Evolutionary conservation across 129 eudicot species (phyloP), one percentile per base, ranked within the genome.

Genomic region (Ambrosia artemisiifolia): DNA sequence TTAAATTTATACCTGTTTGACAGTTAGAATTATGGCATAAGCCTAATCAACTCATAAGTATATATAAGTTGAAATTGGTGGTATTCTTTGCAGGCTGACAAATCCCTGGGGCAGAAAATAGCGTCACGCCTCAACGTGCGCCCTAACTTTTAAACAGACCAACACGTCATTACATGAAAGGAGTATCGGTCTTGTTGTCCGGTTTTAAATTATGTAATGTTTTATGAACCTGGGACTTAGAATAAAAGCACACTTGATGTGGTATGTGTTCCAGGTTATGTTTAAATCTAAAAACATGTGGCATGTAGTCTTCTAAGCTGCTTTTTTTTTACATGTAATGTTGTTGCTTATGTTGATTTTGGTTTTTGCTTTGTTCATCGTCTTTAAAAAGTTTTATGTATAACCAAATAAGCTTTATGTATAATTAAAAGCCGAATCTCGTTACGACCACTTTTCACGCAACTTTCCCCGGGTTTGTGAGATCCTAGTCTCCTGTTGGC

Each of bases 111-210:
- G 13, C 89, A 85, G 84, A 90, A 85, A 75, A 74, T 90, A 11
- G 94, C 94, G 2, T 85, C 88, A 47, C 86, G 89, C 48, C 88
- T 90, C 67, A 90, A 90, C 12, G 83, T 87, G 33, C 79, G 80
- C 66, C 91, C 86, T 7, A 83, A 71, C 61, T 82, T 90, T 79
- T 90, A 82, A 87, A 83, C 55, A 3, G 54, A 48, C 14, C 54
- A 1, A 14, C 6, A n/a, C 19, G 18, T 1, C 53, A 1, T 12
- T 48, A 48, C 17, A 48, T 16, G 53, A 11, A 13, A 48, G 53
- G 53, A n/a, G 53, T 5, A 19, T 48, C 7, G 8, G 49, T 44
- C 14, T 69, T 32, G 9, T 46, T 16, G 60, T 32, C 32, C 7
- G 49, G 10, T 11, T 65, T 43, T 12, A 5, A 16, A 20, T 44